Evolutionary conservation across 2,329 filamentous ascomycete species (phyloP), one percentile per base, ranked within the genome.

Genomic region (Pseudomassariella vexata): DNA sequence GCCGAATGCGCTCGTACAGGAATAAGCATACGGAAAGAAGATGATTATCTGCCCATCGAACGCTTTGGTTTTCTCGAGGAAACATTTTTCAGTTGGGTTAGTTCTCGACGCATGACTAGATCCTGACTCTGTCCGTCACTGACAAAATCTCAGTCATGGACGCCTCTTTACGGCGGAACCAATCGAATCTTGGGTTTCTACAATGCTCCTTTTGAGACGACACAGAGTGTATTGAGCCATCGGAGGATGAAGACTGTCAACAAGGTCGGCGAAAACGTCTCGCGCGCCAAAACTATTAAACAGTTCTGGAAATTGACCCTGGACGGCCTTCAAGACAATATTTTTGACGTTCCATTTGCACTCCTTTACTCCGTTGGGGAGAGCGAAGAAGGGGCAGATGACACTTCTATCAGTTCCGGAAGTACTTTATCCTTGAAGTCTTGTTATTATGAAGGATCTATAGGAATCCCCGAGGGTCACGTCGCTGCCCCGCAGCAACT

Each of bases 281-380:
- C 50, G 1, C 52, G 54, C 8, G 49, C 55, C 3, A 55, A 53
- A 20, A 51, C 50, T 1, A 45, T 57, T 9, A 59, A 55, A 37
- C 45, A 52, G 19, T 61, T 60, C 27, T 61, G 57, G 57, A 41
- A 43, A 7, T 15, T 43, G 1, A 45, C 60, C 0, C 30, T 63
- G 1, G 46, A 56, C 3, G 51, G 51, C 1, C 42, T 65, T 2
- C 42, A 52, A 16, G 46, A 53, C 17, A 60, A 60, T 23, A 47
- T 52, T 6, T 50, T 47, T 14, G 61, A 65, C 33, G 50, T 63
- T 2, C 61, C 61, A 0, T 62, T 65, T 37, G 61, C 61, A 0
- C 45, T 64, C 1, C 45, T 63, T 4, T 64, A 64, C 33, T 62
- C 60, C 2, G 57, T 62, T 0, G 57, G 54, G 1, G 60, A 63